phyloP scores from a whole-genome alignment of 2,329 filamentous ascomycete species.

The Bipolaris oryzae region DNA sequence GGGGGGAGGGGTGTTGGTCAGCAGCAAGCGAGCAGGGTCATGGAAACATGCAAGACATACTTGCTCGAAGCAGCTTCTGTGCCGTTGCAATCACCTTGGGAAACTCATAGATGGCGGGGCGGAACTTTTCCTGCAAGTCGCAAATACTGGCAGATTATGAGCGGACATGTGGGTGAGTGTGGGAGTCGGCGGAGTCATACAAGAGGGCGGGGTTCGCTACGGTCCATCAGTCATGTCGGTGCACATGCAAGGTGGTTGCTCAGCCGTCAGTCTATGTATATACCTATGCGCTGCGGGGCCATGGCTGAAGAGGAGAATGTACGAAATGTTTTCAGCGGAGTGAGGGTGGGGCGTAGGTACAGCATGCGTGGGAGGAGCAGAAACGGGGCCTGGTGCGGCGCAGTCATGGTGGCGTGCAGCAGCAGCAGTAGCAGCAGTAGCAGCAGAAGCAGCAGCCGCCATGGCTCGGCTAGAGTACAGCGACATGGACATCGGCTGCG shows the following conservation, averaged over 20 bases:
- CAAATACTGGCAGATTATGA: constrained; percentile 69
- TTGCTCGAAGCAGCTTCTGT: constrained; percentile 59
- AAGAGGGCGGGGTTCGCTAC: constrained; percentile 51
- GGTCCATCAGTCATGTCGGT: constrained; percentile 30
- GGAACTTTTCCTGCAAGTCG: constrained; percentile 94
- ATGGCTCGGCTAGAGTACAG: constrained; percentile 21
- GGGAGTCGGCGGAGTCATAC: constrained; percentile 30
- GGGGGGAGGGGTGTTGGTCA: constrained; percentile 8
- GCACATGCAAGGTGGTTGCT: constrained; percentile 11
- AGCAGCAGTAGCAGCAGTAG: too few species aligned
- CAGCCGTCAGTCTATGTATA: constrained; percentile 27
- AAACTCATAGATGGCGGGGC: constrained; percentile 81
- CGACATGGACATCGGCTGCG: constrained; percentile 16
- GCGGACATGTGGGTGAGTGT: constrained; percentile 11
- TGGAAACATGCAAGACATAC: constrained; percentile 34
- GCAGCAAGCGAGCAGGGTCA: constrained; percentile 11
- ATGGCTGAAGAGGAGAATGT: constrained; percentile 30
- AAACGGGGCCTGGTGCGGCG: constrained; percentile 14
- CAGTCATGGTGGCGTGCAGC: background rate
- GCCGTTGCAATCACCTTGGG: constrained; percentile 68
- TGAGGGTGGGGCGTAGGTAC: constrained; percentile 1
- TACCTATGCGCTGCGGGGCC: constrained; percentile 35
- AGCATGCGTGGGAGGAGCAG: constrained; percentile 21
- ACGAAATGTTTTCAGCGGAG: background rate
- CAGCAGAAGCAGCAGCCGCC: background rate